Evolutionary conservation across 2,329 filamentous ascomycete species (phyloP).

Genomic region (Zalaria sp.): DNA sequence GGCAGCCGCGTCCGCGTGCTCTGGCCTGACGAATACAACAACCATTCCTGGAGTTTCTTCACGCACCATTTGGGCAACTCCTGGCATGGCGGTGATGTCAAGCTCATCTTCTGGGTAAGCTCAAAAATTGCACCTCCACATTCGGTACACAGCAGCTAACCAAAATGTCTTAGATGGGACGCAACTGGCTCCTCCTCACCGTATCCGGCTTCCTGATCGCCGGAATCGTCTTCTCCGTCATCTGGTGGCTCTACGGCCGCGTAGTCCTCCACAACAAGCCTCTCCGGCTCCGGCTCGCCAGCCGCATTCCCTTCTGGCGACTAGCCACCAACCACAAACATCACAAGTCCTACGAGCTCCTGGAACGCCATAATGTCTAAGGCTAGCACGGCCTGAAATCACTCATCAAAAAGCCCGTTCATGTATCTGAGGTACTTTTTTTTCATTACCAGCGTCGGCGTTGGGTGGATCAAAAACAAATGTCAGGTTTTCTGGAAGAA

Average conservation of each 20-base stretch:
- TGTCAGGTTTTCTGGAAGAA: too few relatives aligned
- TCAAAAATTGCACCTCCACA: not conserved
- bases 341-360: constrained; percentile 7
- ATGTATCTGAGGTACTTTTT: too few relatives aligned
- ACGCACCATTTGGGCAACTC: constrained; percentile 50
- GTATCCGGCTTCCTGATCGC: constrained; percentile 36
- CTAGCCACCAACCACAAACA: constrained; percentile 6
- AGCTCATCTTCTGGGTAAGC: constrained; percentile 49
- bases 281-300: constrained; percentile 1
- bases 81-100: constrained; percentile 51
- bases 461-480: too few relatives aligned
- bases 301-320: constrained; percentile 5
- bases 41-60: constrained; percentile 58
- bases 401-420: too few relatives aligned
- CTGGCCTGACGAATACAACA: constrained; percentile 57
- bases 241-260: constrained; percentile 39
- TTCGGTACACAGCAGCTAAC: constrained; percentile 7
- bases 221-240: constrained; percentile 29
- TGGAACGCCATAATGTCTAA: constrained; percentile 2
- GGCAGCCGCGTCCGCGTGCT: constrained; percentile 48
- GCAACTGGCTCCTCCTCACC: constrained; percentile 42
- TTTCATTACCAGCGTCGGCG: too few relatives aligned
- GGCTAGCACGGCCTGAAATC: too few relatives aligned
- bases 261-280: constrained; percentile 12
- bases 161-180: constrained; percentile 18